Base-by-base conservation (phyloP, 768 basidiomycete genomes). In the Hemileccinum impolitum region DNA sequence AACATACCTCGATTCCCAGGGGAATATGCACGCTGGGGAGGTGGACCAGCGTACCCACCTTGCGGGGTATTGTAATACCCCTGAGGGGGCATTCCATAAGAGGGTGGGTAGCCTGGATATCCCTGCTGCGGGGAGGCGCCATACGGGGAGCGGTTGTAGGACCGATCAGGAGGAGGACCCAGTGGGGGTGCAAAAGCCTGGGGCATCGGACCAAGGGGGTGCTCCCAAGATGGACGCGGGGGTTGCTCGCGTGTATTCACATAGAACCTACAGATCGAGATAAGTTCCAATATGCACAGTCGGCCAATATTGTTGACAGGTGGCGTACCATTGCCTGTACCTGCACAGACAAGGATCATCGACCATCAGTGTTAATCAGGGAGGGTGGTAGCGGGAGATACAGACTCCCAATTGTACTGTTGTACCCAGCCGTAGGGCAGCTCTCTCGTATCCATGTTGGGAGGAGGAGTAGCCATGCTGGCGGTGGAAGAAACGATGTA, bases 341-440 rank as follows among this genome's bases (percentile, higher is more conserved):
- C 83, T 84, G 60, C 46, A 65, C 60, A n/a, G 32, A 43, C 25
- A 36, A 60, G 50, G 41, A 45, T 48, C 38, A 63, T 72, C 51
- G 65, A 43, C 47, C 36, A 64, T 72, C 51, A 64, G 58, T 8
- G 47, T 46, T 41, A 47, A 62, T 65, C 60, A 45, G 26, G 11
- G 14, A 36, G 41, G 59, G 48, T n/a, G 28, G 40, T 9, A 25
- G 38, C 4, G 11, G 17, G 17, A 48, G 46, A 34, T 51, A 75
- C 82, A 41, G 59, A 88, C 88, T 81, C 83, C 46, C 61, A 40
- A 56, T 90, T 86, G 58, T 73, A 90, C 57, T 87, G 84, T 15
- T 76, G 67, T 15, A 79, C 70, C 86, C 86, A 90, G 34, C 87
- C 87, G 1, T 68, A 69, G 10, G 87, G 87, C 1, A 89, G 74